A percentile compares a stretch with the other conserved stretches of the same genome.
These are phyloP conservation scores for Ceriops tagal DNA, from an alignment of 345 rosid genomes.

Conservation along the genomic window DNA sequence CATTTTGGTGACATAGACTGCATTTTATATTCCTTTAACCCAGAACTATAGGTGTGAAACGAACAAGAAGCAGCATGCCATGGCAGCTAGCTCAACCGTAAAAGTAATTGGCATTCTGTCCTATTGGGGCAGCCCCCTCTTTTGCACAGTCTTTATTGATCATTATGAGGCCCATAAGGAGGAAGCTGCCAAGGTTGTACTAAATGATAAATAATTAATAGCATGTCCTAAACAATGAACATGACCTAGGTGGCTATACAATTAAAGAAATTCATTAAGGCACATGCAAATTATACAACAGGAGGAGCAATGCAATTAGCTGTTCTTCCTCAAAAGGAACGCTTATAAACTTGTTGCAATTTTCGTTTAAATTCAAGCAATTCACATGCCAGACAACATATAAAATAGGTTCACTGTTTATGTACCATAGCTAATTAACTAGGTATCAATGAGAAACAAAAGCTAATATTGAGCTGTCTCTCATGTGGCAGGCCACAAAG, in stretches of 20 bases:
- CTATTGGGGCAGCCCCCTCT: background rate
- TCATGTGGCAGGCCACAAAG: background rate
- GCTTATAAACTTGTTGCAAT: background rate
- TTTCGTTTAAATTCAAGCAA: background rate
- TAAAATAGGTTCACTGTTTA: background rate
- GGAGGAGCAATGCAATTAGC: constrained; percentile 2
- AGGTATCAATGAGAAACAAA: background rate
- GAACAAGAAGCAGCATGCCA: constrained; percentile 2
- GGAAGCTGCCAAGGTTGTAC: constrained; percentile 16
- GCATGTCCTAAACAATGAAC: background rate
- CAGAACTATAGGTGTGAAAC: background rate
- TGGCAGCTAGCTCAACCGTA: constrained; percentile 5
- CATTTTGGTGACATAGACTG: background rate
- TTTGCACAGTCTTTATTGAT: constrained; percentile 14
- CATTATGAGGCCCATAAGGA: constrained; percentile 39
- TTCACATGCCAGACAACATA: background rate
- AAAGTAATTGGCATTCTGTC: constrained; percentile 6
- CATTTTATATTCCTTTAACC: background rate
- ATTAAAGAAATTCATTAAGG: constrained; percentile 4
- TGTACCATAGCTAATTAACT: background rate
- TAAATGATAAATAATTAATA: background rate
- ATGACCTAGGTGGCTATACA: constrained; percentile 4
- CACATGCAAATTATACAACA: constrained; percentile 5
- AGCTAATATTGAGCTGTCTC: constrained; percentile 10
- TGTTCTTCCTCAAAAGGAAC: constrained; percentile 14